phyloP scores from a whole-genome alignment of 805 yeast species.

The Zygosaccharomyces bisporus region DNA sequence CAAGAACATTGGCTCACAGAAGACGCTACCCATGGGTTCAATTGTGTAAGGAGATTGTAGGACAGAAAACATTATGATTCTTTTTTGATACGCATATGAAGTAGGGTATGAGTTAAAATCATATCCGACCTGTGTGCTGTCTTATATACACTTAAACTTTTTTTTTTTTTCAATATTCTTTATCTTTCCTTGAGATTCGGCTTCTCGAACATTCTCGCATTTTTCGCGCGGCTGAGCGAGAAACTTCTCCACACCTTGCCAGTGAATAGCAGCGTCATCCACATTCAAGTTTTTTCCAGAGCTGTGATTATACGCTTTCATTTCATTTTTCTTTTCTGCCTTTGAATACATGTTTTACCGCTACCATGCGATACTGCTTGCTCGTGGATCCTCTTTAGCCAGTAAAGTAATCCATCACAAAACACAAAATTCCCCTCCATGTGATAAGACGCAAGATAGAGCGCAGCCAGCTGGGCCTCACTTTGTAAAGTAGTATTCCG shows the following conservation, averaged over 20 bases:
- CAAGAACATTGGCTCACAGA: constrained; percentile 11
- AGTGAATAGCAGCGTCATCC: background rate
- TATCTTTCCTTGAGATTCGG: background rate
- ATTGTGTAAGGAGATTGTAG: constrained; percentile 28
- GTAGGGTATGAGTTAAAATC: background rate
- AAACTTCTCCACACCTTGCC: background rate
- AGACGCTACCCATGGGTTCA: constrained; percentile 23
- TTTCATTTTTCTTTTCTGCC: background rate
- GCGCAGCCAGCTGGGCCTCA: constrained; percentile 51
- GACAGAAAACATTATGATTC: constrained; percentile 19
- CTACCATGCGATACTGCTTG: too few relatives aligned
- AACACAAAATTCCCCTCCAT: constrained; percentile 63
- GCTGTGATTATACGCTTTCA: too few relatives aligned
- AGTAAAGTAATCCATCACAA: constrained; percentile 44
- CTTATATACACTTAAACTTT: background rate
- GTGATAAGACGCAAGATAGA: constrained; percentile 46
- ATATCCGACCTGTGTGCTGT: background rate
- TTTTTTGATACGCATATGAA: background rate
- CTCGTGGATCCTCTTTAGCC: constrained; percentile 20
- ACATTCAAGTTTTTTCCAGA: too few relatives aligned
- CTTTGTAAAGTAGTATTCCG: constrained; percentile 56
- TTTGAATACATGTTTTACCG: too few relatives aligned
- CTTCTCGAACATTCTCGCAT: constrained; percentile 5
- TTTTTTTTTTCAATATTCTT: background rate
- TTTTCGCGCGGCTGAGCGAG: constrained; percentile 7